phyloP scores from a whole-genome alignment of 2,329 filamentous ascomycete genomes.

The Coniochaeta sp. region DNA sequence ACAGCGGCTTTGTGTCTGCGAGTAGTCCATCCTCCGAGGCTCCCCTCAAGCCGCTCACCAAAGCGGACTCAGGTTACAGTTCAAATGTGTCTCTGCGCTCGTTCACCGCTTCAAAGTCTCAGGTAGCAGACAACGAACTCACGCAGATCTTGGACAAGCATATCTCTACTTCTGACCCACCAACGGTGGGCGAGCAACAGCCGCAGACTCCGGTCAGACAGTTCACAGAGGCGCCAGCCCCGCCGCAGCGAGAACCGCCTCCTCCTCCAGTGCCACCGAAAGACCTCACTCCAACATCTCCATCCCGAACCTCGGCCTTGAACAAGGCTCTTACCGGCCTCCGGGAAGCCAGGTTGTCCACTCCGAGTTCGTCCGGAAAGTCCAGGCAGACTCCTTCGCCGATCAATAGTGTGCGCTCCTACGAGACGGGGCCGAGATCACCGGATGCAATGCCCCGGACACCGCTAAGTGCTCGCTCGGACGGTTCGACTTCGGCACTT shows the following conservation, averaged over 20 bases:
- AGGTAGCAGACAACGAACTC: conserved; percentile 17
- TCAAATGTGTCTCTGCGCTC: conserved; percentile 53
- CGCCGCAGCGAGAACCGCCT: conserved; percentile 14
- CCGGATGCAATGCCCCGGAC: conserved; percentile 18
- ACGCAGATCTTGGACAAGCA: conserved; percentile 7
- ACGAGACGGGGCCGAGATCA: conserved; percentile 10
- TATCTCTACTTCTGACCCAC: background rate
- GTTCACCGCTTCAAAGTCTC: conserved; percentile 28
- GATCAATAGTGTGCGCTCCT: conserved; percentile 10
- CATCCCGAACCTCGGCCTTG: background rate
- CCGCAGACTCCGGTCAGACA: conserved; percentile 4
- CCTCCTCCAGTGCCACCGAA: conserved; percentile 29
- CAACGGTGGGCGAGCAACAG: conserved; percentile 6
- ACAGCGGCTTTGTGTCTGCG: conserved; percentile 40
- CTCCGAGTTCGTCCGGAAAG: conserved; percentile 6
- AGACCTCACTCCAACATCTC: conserved; percentile 13
- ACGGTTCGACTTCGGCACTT: conserved; percentile 19
- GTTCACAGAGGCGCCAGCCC: background rate
- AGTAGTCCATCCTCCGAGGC: conserved; percentile 32
- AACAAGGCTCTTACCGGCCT: background rate
- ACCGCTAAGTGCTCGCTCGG: conserved; percentile 18
- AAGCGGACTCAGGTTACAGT: conserved; percentile 55
- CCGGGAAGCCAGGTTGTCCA: conserved; percentile 1
- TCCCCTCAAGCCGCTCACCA: conserved; percentile 39
- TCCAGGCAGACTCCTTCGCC: conserved; percentile 13